Conservation (phyloP, 73 alveolate genomes). For the Paramecium octaurelia region DNA sequence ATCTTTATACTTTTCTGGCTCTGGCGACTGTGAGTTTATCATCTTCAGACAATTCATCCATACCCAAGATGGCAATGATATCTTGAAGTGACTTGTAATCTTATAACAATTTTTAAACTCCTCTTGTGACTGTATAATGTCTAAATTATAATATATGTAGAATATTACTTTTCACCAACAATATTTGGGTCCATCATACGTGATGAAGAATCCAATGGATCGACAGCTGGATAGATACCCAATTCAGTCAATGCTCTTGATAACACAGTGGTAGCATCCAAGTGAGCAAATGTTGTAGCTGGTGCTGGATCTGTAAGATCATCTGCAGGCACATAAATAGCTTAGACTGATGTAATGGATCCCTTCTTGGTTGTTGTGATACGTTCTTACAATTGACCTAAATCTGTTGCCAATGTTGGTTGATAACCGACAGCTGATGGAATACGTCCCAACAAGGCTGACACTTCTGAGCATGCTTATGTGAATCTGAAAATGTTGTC, state of each 20-base stretch:
- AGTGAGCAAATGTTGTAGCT: constrained; percentile 98
- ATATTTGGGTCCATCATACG: constrained; percentile 96
- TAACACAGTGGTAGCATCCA: constrained; percentile 97
- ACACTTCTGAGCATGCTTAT: constrained; percentile 98
- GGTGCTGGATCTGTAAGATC: constrained; percentile 99
- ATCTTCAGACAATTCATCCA: constrained; percentile 96
- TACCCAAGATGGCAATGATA: constrained; percentile 97
- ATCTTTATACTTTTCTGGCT: constrained; percentile 92
- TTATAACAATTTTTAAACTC: constrained; percentile 85
- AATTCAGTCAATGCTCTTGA: constrained; percentile 90
- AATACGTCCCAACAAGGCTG: constrained; percentile 97
- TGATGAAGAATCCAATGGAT: constrained; percentile 96
- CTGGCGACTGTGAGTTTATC: constrained; percentile 96
- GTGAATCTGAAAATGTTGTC: constrained; percentile 98
- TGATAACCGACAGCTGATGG: constrained; percentile 99
- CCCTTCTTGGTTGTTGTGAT: constrained; percentile 97
- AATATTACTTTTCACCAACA: constrained; percentile 78
- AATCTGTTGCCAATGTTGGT: constrained; percentile 97
- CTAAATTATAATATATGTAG: background rate
- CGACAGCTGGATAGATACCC: constrained; percentile 99
- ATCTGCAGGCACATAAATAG: constrained; percentile 97
- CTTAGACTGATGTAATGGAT: constrained; percentile 97
- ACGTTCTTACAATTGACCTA: constrained; percentile 95
- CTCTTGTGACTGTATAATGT: constrained; percentile 85
- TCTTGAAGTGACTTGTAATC: constrained; percentile 93